Evolutionary conservation across 257 asterid genomes (phyloP), one percentile per base, ranked within the genome.

Genomic region (Penstemon davidsonii): DNA sequence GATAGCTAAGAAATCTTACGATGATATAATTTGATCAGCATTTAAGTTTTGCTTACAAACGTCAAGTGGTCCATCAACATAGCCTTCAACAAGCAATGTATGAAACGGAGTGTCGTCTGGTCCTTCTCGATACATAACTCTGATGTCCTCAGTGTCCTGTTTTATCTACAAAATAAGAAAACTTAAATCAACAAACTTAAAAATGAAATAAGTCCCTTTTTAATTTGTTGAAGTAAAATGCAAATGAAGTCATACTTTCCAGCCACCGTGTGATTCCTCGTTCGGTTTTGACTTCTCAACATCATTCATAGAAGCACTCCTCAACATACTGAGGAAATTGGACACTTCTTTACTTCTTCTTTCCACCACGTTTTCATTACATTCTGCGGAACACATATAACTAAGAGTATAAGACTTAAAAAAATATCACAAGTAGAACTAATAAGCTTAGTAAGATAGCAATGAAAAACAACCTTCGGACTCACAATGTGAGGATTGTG

Each of bases 61-160:
- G 82, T 93, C 99, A 4, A 80, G 49, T 1, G 99, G 95, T 25
- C 96, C 99, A 71, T 90, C 96, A 15, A 93, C 92, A 60, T 78
- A 93, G 79, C 99, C 99, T 80, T 93, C 99, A 41, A 73, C 90
- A 38, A 93, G 96, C 61, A 93, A 76, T 43, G 95, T 78, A 52
- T 93, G 97, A 58, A 83, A 83, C 6, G 96, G 99, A 67, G 96
- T 87, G 71, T 92, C 96, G 62, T 85, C 92, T 18, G 88, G 92
- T 54, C 99, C 99, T 80, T 87, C 96, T 72, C 91, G 75, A 75
- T 93, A 93, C 99, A 93, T 93, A 40, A 93, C 96, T 40, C 99
- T 87, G 39, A 80, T 76, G 46, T 90, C 99, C 65, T 88, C 92
- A 2, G 92, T 82, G 73, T 93, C 99, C 74, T 87, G 87, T 75